Evolutionary conservation across 2,329 filamentous ascomycete genomes (phyloP), one percentile per base, ranked within the genome.

Genomic region (Ophiostoma triangulosporum): DNA sequence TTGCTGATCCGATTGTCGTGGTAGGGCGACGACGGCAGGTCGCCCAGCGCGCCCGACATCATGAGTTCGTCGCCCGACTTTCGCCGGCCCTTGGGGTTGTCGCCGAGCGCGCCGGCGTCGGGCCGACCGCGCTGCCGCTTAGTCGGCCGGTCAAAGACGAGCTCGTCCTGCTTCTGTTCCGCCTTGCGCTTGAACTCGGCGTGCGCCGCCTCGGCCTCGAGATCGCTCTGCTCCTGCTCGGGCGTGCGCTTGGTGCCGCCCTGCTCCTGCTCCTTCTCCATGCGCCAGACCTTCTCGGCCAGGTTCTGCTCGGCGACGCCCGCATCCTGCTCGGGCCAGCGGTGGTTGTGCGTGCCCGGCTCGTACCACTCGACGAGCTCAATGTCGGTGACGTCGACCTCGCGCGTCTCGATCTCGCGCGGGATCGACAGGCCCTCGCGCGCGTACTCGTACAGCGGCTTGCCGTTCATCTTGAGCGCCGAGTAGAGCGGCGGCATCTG

Each of bases 361-460:
- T 90, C 86, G 65, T 80, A 81, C 73, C 88, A 98, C 64, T 96
- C 88, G 7, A 94, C 64, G 55, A 97, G 68, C 65, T 94, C 86
- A 60, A 96, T 68, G 35, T 89, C 78, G 48, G 77, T 68, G 0
- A 95, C 87, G 51, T 88, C 81, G 36, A 97, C 87, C 2, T 86
- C 78, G 54, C 91, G 74, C 52, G 85, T 80, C 64, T 89, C 76
- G 56, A 98, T 93, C 65, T 95, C 85, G 54, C 84, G 75, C 0
- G 93, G 93, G 15, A 95, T 83, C 33, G 87, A 80, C 63, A 85
- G 88, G 15, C 93, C 93, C 65, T 90, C 88, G 49, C 93, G 78
- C 20, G 93, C 93, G 68, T 97, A 97, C 69, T 98, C 90, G 66
- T 98, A 98, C 49, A 96, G 75, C 32, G 88, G 86, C 73, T 96